These are phyloP conservation scores for Cavenderia fasciculata DNA, from an alignment of 78 protist species.

Conservation along the genomic window DNA sequence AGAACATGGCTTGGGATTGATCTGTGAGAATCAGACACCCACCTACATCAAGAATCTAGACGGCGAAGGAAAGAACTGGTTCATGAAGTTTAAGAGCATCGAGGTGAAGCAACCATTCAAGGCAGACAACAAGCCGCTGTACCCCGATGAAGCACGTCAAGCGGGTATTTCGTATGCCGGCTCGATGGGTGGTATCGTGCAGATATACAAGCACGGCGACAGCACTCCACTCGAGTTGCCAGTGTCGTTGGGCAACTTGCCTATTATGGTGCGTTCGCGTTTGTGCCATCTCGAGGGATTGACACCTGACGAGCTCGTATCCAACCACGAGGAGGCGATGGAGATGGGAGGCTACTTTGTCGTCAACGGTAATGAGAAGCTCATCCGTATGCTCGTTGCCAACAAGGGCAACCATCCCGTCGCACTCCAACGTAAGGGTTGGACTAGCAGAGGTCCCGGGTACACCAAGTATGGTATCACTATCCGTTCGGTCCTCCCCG, in stretches of 20 bases:
- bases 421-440: conserved; percentile 83
- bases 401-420: conserved; percentile 88
- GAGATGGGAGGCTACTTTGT: conserved; percentile 97
- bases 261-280: conserved; percentile 45
- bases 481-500: conserved; percentile 93
- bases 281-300: conserved; percentile 44
- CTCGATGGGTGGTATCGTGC: conserved; percentile 10
- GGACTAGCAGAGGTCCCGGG: conserved; percentile 85
- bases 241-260: conserved; percentile 52
- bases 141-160: conserved; percentile 37
- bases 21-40: conserved; percentile 16
- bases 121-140: not conserved
- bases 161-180: conserved; percentile 2
- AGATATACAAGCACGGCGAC: not conserved
- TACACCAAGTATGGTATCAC: conserved; percentile 89
- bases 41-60: conserved; percentile 1
- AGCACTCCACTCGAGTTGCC: not conserved
- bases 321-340: conserved; percentile 43
- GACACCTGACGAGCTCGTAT: conserved; percentile 24
- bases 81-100: not conserved
- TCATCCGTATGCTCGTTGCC: conserved; percentile 92
- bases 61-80: not conserved
- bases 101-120: not conserved
- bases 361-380: conserved; percentile 92
- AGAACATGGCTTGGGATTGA: conserved; percentile 26